phyloP scores from a whole-genome alignment of 805 yeast species.

The Spathaspora arborariae region DNA sequence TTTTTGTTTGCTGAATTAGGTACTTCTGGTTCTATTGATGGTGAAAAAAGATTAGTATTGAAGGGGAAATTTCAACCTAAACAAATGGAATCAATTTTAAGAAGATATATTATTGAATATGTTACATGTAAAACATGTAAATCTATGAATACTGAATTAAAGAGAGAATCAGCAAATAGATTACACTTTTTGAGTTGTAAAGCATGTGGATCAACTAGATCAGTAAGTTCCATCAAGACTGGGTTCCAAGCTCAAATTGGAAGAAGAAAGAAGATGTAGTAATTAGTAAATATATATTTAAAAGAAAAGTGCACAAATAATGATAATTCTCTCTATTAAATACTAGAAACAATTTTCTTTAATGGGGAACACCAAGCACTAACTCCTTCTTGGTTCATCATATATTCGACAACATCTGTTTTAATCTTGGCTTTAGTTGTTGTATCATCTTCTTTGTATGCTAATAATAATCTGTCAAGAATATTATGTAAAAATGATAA shows the following conservation, averaged over 20 bases:
- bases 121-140: slow-evolving; percentile 99
- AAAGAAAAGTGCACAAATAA: no score
- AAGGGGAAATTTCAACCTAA: slow-evolving; percentile 98
- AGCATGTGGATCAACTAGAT: slow-evolving; percentile 95
- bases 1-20: slow-evolving; percentile 98
- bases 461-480: slow-evolving; percentile 2
- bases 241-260: slow-evolving; percentile 99
- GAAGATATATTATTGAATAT: slow-evolving; percentile 94
- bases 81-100: slow-evolving; percentile 92
- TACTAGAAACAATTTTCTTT: slow-evolving; percentile 42
- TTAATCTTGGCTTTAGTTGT: slow-evolving; percentile 19
- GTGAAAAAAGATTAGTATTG: slow-evolving; percentile 92
- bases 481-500: slow-evolving; percentile 13
- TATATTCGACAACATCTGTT: slow-evolving; percentile 44
- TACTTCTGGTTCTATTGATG: slow-evolving; percentile 98
- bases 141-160: slow-evolving; percentile 92
- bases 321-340: no score
- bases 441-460: not conserved
- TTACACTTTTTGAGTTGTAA: slow-evolving; percentile 96
- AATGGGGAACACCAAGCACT: slow-evolving; percentile 68
- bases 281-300: no score
- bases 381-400: slow-evolving; percentile 54
- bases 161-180: slow-evolving; percentile 94
- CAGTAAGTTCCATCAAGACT: slow-evolving; percentile 95
- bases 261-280: slow-evolving; percentile 61